A percentile compares a stretch with the other conserved stretches of the same genome.
Evolutionary conservation across 2,329 filamentous ascomycete species (phyloP).

Genomic region (Ceratocystis diversiconidia): DNA sequence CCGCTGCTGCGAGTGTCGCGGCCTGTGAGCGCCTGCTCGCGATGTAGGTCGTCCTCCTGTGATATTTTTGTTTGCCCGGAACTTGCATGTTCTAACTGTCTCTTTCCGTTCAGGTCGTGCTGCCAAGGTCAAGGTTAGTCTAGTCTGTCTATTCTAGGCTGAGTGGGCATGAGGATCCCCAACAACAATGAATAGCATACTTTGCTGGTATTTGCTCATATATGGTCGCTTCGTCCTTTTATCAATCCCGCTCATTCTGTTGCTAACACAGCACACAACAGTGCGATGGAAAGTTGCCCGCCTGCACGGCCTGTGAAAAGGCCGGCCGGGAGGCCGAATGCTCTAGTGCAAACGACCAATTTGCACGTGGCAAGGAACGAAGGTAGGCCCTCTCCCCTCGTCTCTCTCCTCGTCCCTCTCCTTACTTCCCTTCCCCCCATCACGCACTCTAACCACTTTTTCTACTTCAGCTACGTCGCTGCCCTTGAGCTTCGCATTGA

Average conservation of each 20-base stretch:
- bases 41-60: slow-evolving; percentile 37
- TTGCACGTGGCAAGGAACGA: slow-evolving; percentile 84
- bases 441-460: slow-evolving; percentile 5
- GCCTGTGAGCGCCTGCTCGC: slow-evolving; percentile 65
- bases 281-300: slow-evolving; percentile 91
- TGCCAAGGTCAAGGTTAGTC: slow-evolving; percentile 76
- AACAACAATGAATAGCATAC: not conserved
- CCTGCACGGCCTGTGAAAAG: slow-evolving; percentile 89
- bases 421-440: not conserved
- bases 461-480: slow-evolving; percentile 60
- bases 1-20: slow-evolving; percentile 59
- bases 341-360: slow-evolving; percentile 89
- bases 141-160: slow-evolving; percentile 17
- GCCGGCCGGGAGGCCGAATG: slow-evolving; percentile 76
- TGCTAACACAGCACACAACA: slow-evolving; percentile 23
- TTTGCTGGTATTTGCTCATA: slow-evolving; percentile 7
- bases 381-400: slow-evolving; percentile 38
- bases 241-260: not conserved
- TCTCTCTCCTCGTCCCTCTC: not conserved
- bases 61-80: not conserved
- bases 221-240: not conserved
- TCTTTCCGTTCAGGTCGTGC: slow-evolving; percentile 44
- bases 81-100: not conserved
- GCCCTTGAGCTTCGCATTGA: slow-evolving; percentile 87
- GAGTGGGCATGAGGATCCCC: not conserved